phyloP scores from a whole-genome alignment of 139 green algal species.

The Pycnococcus provasolii region DNA sequence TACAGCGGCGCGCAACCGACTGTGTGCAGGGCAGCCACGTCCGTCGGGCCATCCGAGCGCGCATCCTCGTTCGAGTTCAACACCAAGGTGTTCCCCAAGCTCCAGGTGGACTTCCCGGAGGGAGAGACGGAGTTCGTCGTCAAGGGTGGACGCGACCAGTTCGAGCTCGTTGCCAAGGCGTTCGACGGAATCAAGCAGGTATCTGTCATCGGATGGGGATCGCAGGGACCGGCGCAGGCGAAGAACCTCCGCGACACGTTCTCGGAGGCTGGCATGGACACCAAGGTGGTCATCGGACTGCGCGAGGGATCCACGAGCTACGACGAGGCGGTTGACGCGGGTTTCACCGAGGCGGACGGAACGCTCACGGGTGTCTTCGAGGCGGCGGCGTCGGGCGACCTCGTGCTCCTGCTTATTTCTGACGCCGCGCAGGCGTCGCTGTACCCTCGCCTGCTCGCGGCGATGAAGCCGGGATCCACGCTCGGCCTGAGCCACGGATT shows the following conservation, averaged over 20 bases:
- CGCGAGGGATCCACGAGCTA: slow-evolving; percentile 60
- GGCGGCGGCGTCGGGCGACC: slow-evolving; percentile 69
- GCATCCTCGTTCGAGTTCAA: slow-evolving; percentile 51
- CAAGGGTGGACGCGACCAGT: slow-evolving; percentile 84
- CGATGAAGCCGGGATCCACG: slow-evolving; percentile 94
- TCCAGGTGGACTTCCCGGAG: slow-evolving; percentile 63
- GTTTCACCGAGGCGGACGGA: slow-evolving; percentile 74
- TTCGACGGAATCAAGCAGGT: slow-evolving; percentile 79
- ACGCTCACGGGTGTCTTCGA: slow-evolving; percentile 95
- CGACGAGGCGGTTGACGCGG: slow-evolving; percentile 69
- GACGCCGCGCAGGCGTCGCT: slow-evolving; percentile 93
- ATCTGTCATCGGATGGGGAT: slow-evolving; percentile 95
- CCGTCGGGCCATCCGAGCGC: neutral
- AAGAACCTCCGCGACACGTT: slow-evolving; percentile 94
- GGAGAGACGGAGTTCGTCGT: slow-evolving; percentile 78
- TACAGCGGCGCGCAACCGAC: too few species aligned
- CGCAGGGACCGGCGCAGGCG: slow-evolving; percentile 62
- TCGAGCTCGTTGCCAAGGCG: slow-evolving; percentile 64
- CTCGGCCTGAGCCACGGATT: slow-evolving; percentile 97
- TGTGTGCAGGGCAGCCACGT: too few species aligned
- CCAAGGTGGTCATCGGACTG: slow-evolving; percentile 83
- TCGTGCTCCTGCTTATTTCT: slow-evolving; percentile 89
- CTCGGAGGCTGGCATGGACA: slow-evolving; percentile 69
- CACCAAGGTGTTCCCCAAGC: slow-evolving; percentile 68
- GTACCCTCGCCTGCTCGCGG: slow-evolving; percentile 83